Evolutionary conservation across 495 filamentous ascomycete genomes (phyloP).

Genomic region (Margaritispora aquatica): DNA sequence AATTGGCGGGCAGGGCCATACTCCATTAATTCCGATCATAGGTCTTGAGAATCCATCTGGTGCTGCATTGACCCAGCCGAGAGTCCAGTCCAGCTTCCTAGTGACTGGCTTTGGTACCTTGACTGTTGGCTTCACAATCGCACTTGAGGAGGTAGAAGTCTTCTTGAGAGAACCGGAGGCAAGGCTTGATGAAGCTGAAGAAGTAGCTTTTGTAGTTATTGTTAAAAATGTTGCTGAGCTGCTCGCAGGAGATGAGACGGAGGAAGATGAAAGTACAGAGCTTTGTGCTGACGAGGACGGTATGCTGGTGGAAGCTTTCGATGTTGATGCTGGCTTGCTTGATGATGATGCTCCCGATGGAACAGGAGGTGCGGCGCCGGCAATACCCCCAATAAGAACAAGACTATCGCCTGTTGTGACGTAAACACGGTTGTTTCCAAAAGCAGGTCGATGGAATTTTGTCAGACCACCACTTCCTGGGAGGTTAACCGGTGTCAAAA

Average conservation of each 20-base stretch:
- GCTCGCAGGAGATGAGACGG: neutral
- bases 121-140: too few relatives aligned
- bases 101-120: neutral
- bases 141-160: too few relatives aligned
- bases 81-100: constrained; percentile 61
- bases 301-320: neutral
- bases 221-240: neutral
- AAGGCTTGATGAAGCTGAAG: neutral
- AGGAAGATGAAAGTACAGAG: neutral
- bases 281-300: neutral
- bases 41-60: constrained; percentile 66
- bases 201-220: neutral
- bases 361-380: neutral
- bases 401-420: constrained; percentile 24
- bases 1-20: constrained; percentile 68
- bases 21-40: constrained; percentile 73
- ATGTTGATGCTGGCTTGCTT: neutral
- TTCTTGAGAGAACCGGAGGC: too few relatives aligned
- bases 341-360: neutral
- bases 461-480: constrained; percentile 27
- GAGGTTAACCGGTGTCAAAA: constrained; percentile 27
- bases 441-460: constrained; percentile 37
- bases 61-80: constrained; percentile 63
- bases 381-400: constrained; percentile 27
- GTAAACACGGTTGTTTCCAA: constrained; percentile 28